A percentile compares a stretch with the other conserved stretches of the same genome.
phyloP scores from a whole-genome alignment of 176 grass and related monocot species.

The Aegilops tauschii region DNA sequence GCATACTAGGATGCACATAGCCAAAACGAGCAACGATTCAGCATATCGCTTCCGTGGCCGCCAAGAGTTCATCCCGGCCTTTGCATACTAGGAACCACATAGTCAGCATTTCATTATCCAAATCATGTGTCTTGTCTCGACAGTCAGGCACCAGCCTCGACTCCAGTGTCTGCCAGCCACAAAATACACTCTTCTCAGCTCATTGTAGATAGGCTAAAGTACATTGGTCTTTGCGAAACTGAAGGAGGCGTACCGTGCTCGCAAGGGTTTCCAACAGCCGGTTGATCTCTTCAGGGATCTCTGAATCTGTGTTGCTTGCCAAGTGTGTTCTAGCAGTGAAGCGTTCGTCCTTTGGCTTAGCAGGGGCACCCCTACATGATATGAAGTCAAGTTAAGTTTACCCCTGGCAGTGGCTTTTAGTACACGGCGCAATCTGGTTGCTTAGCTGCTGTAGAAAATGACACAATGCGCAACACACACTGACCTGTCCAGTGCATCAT shows the following conservation, averaged over 20 bases:
- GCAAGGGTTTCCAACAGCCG: background rate
- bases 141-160: background rate
- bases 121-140: background rate
- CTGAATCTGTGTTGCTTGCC: background rate
- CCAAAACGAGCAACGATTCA: background rate
- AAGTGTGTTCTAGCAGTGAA: background rate
- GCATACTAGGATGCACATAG: background rate
- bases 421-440: background rate
- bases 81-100: too few species aligned
- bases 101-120: background rate
- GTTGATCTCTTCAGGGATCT: background rate
- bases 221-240: background rate
- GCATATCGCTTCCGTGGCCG: background rate
- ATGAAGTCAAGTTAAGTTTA: background rate
- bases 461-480: background rate
- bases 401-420: background rate
- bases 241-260: background rate
- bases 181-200: background rate
- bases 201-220: background rate
- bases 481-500: conserved; percentile 47
- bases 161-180: background rate
- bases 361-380: background rate
- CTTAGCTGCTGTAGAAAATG: background rate
- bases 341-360: background rate
- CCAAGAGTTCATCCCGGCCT: too few species aligned